Percentiles rank a stretch among this genome's conserved stretches.
phyloP scores from a whole-genome alignment of 2,329 filamentous ascomycete species.

The Colletotrichum liaoningense region DNA sequence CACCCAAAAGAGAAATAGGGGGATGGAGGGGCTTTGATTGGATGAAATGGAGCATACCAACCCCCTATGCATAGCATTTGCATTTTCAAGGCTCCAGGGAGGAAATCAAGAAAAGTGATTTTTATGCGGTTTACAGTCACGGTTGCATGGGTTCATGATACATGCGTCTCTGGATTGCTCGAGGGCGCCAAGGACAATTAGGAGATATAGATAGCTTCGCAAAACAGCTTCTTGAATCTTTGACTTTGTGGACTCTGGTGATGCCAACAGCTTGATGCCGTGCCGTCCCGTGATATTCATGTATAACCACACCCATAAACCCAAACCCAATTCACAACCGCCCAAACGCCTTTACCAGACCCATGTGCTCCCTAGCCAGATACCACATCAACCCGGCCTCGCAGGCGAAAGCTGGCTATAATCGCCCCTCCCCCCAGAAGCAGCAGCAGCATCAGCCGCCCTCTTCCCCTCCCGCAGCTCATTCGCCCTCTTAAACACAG shows the following conservation, averaged over 20 bases:
- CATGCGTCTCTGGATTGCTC: background rate
- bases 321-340: background rate
- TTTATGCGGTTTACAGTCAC: conserved; percentile 12
- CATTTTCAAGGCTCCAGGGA: conserved; percentile 16
- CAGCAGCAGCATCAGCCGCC: conserved; percentile 20
- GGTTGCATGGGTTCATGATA: conserved; percentile 28
- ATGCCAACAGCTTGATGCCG: no score
- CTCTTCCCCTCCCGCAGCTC: conserved; percentile 50
- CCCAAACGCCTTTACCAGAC: background rate
- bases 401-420: conserved; percentile 14
- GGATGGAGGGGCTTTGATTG: background rate
- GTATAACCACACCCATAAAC: background rate
- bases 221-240: conserved; percentile 4
- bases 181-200: background rate
- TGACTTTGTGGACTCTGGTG: no score
- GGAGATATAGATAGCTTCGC: conserved; percentile 14
- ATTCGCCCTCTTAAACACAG: conserved; percentile 61
- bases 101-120: conserved; percentile 8
- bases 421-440: conserved; percentile 31
- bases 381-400: conserved; percentile 1
- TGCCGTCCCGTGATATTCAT: background rate
- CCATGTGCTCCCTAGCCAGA: background rate
- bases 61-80: conserved; percentile 20
- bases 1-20: background rate
- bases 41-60: background rate